Conservation (phyloP, 768 basidiomycete species). For the Galerina marginata region DNA sequence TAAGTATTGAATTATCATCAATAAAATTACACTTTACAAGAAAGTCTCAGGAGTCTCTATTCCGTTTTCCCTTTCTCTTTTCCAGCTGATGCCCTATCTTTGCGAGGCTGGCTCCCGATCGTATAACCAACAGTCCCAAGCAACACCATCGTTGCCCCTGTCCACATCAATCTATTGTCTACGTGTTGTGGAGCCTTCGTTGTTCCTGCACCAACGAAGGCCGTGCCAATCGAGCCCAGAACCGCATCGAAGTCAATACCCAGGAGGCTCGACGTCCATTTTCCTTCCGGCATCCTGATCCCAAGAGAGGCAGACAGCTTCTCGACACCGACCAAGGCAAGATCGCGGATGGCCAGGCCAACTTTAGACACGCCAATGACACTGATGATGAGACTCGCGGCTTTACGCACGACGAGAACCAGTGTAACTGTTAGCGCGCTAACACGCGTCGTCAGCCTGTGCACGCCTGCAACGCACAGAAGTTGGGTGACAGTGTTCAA, state of each 20-base stretch:
- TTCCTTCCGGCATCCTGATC: not conserved
- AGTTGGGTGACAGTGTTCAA: constrained; percentile 86
- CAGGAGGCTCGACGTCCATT: not conserved
- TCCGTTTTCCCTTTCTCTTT: constrained; percentile 25
- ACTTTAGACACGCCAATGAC: constrained; percentile 50
- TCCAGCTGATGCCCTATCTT: constrained; percentile 10
- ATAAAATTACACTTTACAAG: not conserved
- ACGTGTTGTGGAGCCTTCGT: constrained; percentile 34
- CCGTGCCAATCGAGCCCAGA: constrained; percentile 17
- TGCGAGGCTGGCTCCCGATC: constrained; percentile 36
- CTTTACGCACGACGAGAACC: constrained; percentile 82
- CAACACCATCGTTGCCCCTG: constrained; percentile 70
- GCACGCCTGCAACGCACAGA: constrained; percentile 85
- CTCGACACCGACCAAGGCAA: not conserved
- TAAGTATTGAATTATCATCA: too few species aligned
- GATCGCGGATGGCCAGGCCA: constrained; percentile 4
- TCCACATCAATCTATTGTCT: constrained; percentile 62
- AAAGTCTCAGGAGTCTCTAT: not conserved
- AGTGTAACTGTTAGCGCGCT: constrained; percentile 80
- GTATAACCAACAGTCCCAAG: constrained; percentile 76
- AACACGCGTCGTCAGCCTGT: constrained; percentile 81
- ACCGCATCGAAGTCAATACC: constrained; percentile 20
- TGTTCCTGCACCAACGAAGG: constrained; percentile 20
- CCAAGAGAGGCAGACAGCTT: not conserved
- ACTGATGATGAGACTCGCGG: constrained; percentile 76